Percentiles rank a stretch among this genome's conserved stretches.
phyloP scores from a whole-genome alignment of 305 asterid genomes.

The Fraxinus velutina region DNA sequence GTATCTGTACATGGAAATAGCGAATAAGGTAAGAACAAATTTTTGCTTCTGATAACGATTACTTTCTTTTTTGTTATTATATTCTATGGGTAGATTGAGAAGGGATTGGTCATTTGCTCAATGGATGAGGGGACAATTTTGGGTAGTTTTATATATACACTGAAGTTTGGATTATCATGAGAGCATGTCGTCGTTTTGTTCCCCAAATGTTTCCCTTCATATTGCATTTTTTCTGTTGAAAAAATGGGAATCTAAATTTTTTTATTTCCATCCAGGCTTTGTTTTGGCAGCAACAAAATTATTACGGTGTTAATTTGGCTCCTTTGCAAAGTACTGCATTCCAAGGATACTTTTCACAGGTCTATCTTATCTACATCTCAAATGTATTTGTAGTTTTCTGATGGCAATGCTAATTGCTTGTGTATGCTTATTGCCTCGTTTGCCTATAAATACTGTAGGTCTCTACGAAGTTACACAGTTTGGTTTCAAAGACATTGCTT shows the following conservation, averaged over 20 bases:
- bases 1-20: conserved; percentile 76
- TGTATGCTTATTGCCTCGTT: conserved; percentile 4
- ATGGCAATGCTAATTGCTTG: not conserved
- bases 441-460: not conserved
- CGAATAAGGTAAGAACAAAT: conserved; percentile 64
- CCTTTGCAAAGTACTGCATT: conserved; percentile 85
- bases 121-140: conserved; percentile 3
- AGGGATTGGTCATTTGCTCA: conserved; percentile 1
- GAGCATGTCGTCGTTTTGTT: not conserved
- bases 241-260: conserved; percentile 6
- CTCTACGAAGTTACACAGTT: not conserved
- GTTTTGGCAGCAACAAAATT: conserved; percentile 98
- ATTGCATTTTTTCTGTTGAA: conserved; percentile 3
- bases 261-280: conserved; percentile 61
- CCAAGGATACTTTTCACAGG: conserved; percentile 99
- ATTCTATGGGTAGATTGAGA: not conserved
- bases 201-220: not conserved
- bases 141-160: conserved; percentile 1
- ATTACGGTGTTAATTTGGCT: conserved; percentile 87
- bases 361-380: conserved; percentile 25
- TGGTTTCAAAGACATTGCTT: conserved; percentile 7
- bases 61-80: not conserved
- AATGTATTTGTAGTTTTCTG: not conserved
- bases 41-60: conserved; percentile 4
- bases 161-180: conserved; percentile 8